Conservation (phyloP, 2,329 filamentous ascomycete species). For the Fusarium penzigii region DNA sequence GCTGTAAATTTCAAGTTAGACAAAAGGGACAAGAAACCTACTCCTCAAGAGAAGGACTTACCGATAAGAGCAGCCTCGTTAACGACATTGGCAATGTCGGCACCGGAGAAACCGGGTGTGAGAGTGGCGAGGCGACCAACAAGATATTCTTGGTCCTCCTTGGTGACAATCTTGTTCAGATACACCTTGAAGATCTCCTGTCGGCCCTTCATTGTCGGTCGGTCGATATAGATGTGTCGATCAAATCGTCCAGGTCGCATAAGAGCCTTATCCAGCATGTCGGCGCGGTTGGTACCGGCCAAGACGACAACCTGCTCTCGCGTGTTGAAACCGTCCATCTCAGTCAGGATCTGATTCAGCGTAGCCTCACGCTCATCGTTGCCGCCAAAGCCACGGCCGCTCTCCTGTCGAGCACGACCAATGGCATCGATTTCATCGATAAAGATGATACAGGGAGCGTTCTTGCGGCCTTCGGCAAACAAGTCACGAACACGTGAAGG, state of each 20-base stretch:
- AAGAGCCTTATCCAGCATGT: slow-evolving; percentile 91
- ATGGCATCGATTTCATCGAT: slow-evolving; percentile 99
- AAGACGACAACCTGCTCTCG: slow-evolving; percentile 94
- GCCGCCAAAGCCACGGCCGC: slow-evolving; percentile 71
- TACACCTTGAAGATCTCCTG: slow-evolving; percentile 97
- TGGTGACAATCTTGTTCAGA: slow-evolving; percentile 89
- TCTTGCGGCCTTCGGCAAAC: slow-evolving; percentile 92
- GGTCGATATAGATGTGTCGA: slow-evolving; percentile 91
- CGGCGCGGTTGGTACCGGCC: slow-evolving; percentile 93
- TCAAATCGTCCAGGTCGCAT: slow-evolving; percentile 98
- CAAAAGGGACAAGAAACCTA: slow-evolving; percentile 5
- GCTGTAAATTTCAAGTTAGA: slow-evolving; percentile 51
- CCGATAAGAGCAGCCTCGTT: slow-evolving; percentile 97
- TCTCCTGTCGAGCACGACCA: slow-evolving; percentile 83
- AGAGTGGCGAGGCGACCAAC: slow-evolving; percentile 87
- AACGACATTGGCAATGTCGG: slow-evolving; percentile 97
- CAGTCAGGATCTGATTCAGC: slow-evolving; percentile 95
- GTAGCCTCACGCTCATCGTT: slow-evolving; percentile 98
- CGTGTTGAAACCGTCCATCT: slow-evolving; percentile 99
- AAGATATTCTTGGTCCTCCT: slow-evolving; percentile 84
- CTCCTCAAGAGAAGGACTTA: slow-evolving; percentile 52
- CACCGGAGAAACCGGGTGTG: slow-evolving; percentile 95
- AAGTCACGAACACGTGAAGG: slow-evolving; percentile 93
- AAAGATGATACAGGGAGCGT: slow-evolving; percentile 97
- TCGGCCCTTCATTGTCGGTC: slow-evolving; percentile 93